phyloP scores from a whole-genome alignment of 257 asterid genomes.

The Apocynum venetum region DNA sequence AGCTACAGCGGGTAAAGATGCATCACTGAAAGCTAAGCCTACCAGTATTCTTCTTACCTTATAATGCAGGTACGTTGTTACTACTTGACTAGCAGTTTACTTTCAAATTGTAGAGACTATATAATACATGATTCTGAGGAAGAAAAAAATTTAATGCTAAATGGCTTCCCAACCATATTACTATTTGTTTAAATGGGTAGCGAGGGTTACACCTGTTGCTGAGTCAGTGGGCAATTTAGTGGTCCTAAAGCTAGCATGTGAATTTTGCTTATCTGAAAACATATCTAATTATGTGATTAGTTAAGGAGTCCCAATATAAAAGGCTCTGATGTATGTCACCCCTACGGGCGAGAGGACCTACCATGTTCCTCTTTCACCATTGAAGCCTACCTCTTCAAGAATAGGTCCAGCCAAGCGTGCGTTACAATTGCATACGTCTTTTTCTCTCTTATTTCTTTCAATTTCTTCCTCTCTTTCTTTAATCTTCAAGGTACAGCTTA shows the following conservation, averaged over 20 bases:
- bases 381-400: slow-evolving; percentile 17
- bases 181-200: not conserved
- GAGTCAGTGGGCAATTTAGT: slow-evolving; percentile 34
- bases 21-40: not conserved
- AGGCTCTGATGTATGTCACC: slow-evolving; percentile 24
- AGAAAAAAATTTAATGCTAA: not conserved
- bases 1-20: slow-evolving; percentile 1
- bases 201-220: slow-evolving; percentile 37
- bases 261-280: slow-evolving; percentile 29
- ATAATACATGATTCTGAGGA: too few species aligned
- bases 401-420: slow-evolving; percentile 35
- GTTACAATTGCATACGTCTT: slow-evolving; percentile 17
- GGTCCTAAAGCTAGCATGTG: slow-evolving; percentile 53
- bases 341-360: slow-evolving; percentile 40
- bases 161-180: not conserved
- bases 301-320: slow-evolving; percentile 38
- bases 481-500: not conserved
- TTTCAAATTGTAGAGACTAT: not conserved
- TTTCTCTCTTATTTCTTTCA: slow-evolving; percentile 10
- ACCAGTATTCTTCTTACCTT: not conserved
- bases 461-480: not conserved
- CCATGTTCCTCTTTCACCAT: slow-evolving; percentile 48
- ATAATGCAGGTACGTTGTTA: not conserved
- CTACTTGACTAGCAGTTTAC: not conserved
- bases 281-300: slow-evolving; percentile 48